These are phyloP conservation scores for Tilletiopsis washingtonensis DNA, from an alignment of 1,284 basidiomycete genomes.

Conservation along the genomic window DNA sequence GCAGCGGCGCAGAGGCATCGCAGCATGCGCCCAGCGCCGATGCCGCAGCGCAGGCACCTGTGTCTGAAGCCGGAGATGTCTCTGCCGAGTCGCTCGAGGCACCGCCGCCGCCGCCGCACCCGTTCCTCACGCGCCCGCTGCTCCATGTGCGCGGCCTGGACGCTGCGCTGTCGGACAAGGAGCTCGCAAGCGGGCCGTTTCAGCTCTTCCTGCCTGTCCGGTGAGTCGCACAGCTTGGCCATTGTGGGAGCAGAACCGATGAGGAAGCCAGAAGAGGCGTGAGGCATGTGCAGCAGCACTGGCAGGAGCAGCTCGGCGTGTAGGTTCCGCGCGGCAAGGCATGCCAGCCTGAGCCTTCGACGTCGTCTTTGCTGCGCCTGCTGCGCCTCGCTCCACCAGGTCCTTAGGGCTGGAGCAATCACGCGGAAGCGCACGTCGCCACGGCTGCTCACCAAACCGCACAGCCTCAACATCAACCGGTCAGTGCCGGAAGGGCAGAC, in stretches of 20 bases:
- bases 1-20: neutral
- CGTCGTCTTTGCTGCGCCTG: neutral
- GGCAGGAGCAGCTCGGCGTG: too few relatives aligned
- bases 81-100: conserved; percentile 1
- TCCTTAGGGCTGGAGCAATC: neutral
- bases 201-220: conserved; percentile 24
- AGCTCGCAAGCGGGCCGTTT: conserved; percentile 27
- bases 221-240: neutral
- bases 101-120: conserved; percentile 13
- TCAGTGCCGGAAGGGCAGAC: conserved; percentile 9
- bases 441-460: neutral
- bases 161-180: conserved; percentile 23
- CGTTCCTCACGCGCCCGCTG: conserved; percentile 20
- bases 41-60: conserved; percentile 2
- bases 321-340: too few relatives aligned
- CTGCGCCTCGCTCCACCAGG: neutral
- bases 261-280: too few relatives aligned
- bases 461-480: conserved; percentile 25
- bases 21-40: neutral
- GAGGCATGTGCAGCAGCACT: too few relatives aligned
- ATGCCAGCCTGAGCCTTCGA: too few relatives aligned
- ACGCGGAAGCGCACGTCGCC: too few relatives aligned
- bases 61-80: too few relatives aligned
- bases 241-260: neutral
- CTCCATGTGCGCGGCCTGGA: conserved; percentile 30